These are phyloP conservation scores for Lodderomyces metapsilosis DNA, from an alignment of 1,139 yeast species.

Conservation along the genomic window DNA sequence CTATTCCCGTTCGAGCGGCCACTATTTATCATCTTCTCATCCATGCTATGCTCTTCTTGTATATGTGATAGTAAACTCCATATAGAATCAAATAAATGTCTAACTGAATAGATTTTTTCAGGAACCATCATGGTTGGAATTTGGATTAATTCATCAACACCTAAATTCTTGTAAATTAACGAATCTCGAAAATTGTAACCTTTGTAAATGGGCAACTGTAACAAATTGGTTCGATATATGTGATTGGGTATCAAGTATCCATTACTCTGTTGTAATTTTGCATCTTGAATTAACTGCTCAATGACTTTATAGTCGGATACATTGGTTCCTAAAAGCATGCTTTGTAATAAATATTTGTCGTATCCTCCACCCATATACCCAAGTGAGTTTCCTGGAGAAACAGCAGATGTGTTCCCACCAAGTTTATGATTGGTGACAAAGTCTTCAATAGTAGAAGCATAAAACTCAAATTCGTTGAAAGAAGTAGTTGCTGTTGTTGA, in stretches of 20 bases:
- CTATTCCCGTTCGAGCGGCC: not conserved
- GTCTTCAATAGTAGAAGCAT: slow-evolving; percentile 10
- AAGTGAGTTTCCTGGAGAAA: slow-evolving; percentile 26
- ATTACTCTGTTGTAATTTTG: slow-evolving; percentile 13
- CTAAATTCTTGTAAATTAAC: slow-evolving; percentile 12
- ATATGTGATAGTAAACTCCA: slow-evolving; percentile 21
- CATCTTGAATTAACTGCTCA: slow-evolving; percentile 18
- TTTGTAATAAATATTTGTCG: slow-evolving; percentile 22
- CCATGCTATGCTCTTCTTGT: not conserved
- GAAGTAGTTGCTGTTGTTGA: slow-evolving; percentile 1
- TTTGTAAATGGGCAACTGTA: slow-evolving; percentile 8
- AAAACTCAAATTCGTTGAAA: slow-evolving; percentile 1
- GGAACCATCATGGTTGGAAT: slow-evolving; percentile 20
- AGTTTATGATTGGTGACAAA: slow-evolving; percentile 8
- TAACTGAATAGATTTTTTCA: slow-evolving; percentile 11
- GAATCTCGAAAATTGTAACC: slow-evolving; percentile 9
- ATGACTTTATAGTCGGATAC: slow-evolving; percentile 12
- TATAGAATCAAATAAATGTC: slow-evolving; percentile 17
- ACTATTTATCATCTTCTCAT: not conserved
- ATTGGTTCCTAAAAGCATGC: slow-evolving; percentile 14
- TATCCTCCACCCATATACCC: slow-evolving; percentile 30
- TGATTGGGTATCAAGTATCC: slow-evolving; percentile 23
- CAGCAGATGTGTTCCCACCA: slow-evolving; percentile 13
- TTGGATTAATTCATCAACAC: slow-evolving; percentile 13
- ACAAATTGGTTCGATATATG: slow-evolving; percentile 15